phyloP scores from a whole-genome alignment of 257 asterid genomes.

The Solanum tarijense region DNA sequence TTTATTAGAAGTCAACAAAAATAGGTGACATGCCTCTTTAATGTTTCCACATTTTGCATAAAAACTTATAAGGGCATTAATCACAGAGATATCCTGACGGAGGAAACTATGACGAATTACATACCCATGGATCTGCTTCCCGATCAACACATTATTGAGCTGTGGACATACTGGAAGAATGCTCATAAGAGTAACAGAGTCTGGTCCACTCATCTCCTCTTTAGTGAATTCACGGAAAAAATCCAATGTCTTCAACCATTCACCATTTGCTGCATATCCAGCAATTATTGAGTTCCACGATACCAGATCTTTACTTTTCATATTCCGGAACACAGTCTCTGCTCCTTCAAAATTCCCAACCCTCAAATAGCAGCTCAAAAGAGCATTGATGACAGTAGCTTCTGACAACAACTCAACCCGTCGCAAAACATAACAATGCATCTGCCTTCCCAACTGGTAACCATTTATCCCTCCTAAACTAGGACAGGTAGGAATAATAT shows the following conservation, averaged over 20 bases:
- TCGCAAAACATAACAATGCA: slow-evolving; percentile 53
- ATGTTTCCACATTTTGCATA: slow-evolving; percentile 48
- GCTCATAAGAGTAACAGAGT: slow-evolving; percentile 51
- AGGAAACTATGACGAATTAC: slow-evolving; percentile 32
- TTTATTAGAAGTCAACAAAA: slow-evolving; percentile 31
- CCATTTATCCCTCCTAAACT: slow-evolving; percentile 20
- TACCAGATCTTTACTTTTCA: slow-evolving; percentile 50
- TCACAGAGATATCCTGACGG: slow-evolving; percentile 37
- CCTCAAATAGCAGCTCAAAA: slow-evolving; percentile 61
- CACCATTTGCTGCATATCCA: slow-evolving; percentile 50
- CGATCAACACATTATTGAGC: slow-evolving; percentile 33
- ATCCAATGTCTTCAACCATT: slow-evolving; percentile 46
- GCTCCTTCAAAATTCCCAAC: slow-evolving; percentile 39
- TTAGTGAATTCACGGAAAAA: slow-evolving; percentile 29
- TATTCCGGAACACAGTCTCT: slow-evolving; percentile 32
- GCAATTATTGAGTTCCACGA: slow-evolving; percentile 78
- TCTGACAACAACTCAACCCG: slow-evolving; percentile 40
- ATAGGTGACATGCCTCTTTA: slow-evolving; percentile 39
- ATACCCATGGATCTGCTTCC: slow-evolving; percentile 74
- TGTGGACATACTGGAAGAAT: slow-evolving; percentile 67
- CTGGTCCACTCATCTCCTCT: slow-evolving; percentile 25
- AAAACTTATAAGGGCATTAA: slow-evolving; percentile 59
- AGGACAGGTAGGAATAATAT: slow-evolving; percentile 48
- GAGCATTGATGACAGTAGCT: slow-evolving; percentile 44
- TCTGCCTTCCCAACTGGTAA: slow-evolving; percentile 38